A percentile compares a stretch with the other conserved stretches of the same genome.
Evolutionary conservation across 78 protist species (phyloP).

Genomic region (Dictyostelium citrinum): DNA sequence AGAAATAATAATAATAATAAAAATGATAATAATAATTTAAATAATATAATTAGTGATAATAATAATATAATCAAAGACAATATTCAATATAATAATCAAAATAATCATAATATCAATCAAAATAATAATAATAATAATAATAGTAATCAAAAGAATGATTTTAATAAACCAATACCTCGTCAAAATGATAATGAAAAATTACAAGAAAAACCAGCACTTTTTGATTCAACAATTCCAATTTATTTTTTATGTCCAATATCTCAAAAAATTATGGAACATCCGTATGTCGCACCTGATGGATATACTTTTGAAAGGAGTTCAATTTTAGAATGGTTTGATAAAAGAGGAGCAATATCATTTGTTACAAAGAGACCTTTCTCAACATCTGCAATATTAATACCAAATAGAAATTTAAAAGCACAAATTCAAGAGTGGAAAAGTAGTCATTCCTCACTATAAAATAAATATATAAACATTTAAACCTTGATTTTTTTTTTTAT

Average conservation of each 20-base stretch:
- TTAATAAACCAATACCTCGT: not conserved
- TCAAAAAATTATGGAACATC: constrained; percentile 69
- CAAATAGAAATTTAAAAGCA: constrained; percentile 56
- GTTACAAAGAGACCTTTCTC: constrained; percentile 61
- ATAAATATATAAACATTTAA: not conserved
- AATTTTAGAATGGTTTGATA: constrained; percentile 73
- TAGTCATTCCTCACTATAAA: not conserved
- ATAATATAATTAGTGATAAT: not conserved
- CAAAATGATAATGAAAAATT: not conserved
- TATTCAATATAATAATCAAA: not conserved
- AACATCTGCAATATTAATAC: constrained; percentile 15
- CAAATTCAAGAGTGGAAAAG: constrained; percentile 55
- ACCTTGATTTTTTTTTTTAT: not conserved
- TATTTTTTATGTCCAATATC: constrained; percentile 72
- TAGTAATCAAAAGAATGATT: not conserved
- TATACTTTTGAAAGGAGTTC: constrained; percentile 75
- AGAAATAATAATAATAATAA: not conserved
- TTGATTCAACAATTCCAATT: not conserved
- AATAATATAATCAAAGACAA: not conserved
- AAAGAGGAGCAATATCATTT: constrained; percentile 16
- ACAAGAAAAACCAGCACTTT: not conserved
- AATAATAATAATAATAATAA: not conserved
- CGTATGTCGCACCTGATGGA: constrained; percentile 88
- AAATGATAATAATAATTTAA: not conserved
- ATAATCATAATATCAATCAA: not conserved